Percentiles rank a stretch among this genome's conserved stretches.
Conservation (phyloP, 2,329 filamentous ascomycete genomes). For the Xylaria sp. region DNA sequence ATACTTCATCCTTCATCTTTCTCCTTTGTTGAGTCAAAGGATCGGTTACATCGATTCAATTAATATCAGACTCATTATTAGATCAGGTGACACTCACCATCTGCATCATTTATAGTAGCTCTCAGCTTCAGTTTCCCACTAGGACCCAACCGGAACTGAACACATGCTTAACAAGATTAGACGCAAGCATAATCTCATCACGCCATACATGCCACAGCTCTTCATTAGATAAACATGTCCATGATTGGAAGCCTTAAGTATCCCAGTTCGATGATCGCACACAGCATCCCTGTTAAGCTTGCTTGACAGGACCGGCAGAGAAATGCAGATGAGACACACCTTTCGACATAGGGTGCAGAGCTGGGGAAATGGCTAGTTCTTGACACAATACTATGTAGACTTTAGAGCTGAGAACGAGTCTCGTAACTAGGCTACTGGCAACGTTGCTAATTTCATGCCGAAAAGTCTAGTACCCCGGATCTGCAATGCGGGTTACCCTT, state of each 20-base stretch:
- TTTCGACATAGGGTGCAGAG: neutral
- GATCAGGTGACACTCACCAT: neutral
- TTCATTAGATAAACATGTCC: neutral
- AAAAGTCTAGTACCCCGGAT: conserved; percentile 23
- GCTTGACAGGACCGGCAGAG: neutral
- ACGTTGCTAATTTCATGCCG: conserved; percentile 2
- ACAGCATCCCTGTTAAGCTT: neutral
- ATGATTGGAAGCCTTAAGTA: neutral
- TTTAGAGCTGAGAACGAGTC: conserved; percentile 1
- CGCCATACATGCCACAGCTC: neutral
- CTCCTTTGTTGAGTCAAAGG: neutral
- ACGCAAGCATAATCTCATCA: neutral
- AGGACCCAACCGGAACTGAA: conserved; percentile 1
- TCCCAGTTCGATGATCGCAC: neutral
- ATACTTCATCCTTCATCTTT: too few relatives aligned
- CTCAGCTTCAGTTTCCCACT: neutral
- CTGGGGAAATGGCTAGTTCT: neutral
- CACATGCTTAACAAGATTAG: neutral
- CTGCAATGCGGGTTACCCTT: conserved; percentile 19
- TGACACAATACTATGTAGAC: neutral
- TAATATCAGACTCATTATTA: neutral
- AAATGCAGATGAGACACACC: neutral
- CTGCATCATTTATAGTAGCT: neutral
- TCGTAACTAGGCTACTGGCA: neutral
- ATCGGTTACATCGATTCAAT: neutral